Evolutionary conservation across 2,329 filamentous ascomycete species (phyloP).

Genomic region (Colletotrichum sp.): DNA sequence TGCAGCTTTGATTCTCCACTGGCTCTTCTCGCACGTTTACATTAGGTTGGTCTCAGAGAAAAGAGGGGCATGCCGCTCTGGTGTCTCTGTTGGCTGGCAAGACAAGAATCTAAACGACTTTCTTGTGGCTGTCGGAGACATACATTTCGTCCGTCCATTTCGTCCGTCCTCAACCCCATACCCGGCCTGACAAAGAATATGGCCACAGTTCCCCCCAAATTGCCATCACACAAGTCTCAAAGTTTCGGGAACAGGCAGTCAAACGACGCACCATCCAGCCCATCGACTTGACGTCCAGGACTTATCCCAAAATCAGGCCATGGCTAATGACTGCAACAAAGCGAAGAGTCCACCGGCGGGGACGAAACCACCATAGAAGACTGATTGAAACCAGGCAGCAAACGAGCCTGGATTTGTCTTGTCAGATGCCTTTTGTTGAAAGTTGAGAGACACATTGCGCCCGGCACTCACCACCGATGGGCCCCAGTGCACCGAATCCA

Average conservation of each 20-base stretch:
- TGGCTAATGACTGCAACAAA: accelerated
- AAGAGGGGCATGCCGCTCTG: accelerated
- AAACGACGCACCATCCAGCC: neutral
- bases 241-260: neutral
- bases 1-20: neutral
- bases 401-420: neutral
- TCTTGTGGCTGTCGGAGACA: accelerated
- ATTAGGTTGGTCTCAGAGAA: no score
- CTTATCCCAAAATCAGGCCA: neutral
- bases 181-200: neutral
- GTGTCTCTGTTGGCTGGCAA: accelerated
- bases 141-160: neutral
- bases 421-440: neutral
- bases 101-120: accelerated
- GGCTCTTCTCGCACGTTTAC: accelerated
- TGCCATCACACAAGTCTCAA: accelerated
- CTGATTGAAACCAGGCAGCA: neutral
- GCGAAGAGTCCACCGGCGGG: neutral
- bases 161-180: neutral
- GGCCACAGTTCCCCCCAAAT: accelerated
- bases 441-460: no score
- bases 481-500: neutral
- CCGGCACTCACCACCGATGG: neutral
- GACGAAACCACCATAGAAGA: neutral
- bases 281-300: neutral